Evolutionary conservation across 352 stramenopile species (phyloP).

Genomic region (Plasmopara halstedii): DNA sequence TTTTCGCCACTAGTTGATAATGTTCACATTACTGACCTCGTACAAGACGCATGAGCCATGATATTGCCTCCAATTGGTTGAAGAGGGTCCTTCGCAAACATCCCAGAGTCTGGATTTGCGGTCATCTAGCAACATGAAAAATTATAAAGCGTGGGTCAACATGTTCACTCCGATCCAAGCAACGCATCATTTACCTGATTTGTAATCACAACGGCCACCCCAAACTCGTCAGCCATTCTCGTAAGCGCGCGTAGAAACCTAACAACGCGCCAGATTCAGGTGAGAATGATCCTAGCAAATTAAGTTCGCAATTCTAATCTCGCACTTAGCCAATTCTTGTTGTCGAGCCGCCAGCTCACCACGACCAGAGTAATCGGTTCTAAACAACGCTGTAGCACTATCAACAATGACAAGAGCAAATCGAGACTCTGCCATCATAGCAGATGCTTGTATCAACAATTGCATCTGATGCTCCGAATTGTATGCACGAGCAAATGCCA

Average conservation of each 20-base stretch:
- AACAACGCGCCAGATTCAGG: not conserved
- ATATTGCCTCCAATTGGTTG: constrained; percentile 90
- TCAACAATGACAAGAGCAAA: constrained; percentile 97
- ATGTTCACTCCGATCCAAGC: too few species aligned
- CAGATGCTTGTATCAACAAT: constrained; percentile 95
- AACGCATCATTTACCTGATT: constrained; percentile 55
- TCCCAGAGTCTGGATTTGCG: constrained; percentile 81
- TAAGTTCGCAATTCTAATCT: not conserved
- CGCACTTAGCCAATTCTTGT: constrained; percentile 79
- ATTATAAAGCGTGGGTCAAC: too few species aligned
- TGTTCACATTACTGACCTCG: constrained; percentile 20
- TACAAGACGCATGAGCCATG: constrained; percentile 81
- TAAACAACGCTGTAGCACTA: constrained; percentile 96
- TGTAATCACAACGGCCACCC: constrained; percentile 92
- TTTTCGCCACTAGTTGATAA: not conserved
- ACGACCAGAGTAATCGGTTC: constrained; percentile 98
- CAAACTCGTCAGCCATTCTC: constrained; percentile 97
- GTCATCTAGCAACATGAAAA: constrained; percentile 52
- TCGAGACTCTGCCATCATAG: constrained; percentile 97
- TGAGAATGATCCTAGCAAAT: not conserved
- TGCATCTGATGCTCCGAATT: constrained; percentile 99
- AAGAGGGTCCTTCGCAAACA: constrained; percentile 87
- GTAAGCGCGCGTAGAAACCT: constrained; percentile 97
- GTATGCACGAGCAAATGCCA: constrained; percentile 97
- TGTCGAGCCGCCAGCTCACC: constrained; percentile 95